Conservation (phyloP, 23 red algal genomes). For the Agarophyton chilense region DNA sequence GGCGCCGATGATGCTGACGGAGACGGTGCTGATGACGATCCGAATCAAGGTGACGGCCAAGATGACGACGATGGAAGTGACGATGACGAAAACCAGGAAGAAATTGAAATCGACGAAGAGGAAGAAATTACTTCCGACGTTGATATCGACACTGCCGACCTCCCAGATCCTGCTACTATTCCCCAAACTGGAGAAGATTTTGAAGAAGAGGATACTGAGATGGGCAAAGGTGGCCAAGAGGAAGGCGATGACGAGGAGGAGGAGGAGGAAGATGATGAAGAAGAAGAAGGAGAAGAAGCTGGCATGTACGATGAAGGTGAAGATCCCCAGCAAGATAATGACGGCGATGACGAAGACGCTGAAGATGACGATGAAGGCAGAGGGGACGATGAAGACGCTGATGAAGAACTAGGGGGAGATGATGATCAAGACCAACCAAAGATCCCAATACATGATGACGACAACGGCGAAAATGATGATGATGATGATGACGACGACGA, state of each 20-base stretch:
- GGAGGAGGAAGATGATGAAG: conserved; percentile 1
- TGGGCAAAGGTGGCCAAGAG: neutral
- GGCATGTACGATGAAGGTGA: conserved; percentile 22
- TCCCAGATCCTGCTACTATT: neutral
- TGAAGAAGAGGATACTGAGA: conserved; percentile 36
- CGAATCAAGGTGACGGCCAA: conserved; percentile 25
- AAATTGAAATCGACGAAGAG: conserved; percentile 62
- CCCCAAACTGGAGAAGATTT: neutral
- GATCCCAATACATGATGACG: conserved; percentile 6
- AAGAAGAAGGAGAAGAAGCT: conserved; percentile 16
- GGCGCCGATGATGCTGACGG: conserved; percentile 26
- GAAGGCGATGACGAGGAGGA: conserved; percentile 16
- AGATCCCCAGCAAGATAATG: conserved; percentile 23
- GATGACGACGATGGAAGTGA: conserved; percentile 30
- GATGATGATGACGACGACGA: conserved; percentile 57
- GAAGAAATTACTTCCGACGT: conserved; percentile 33
- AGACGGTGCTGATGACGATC: conserved; percentile 19
- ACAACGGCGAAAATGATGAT: too few species aligned
- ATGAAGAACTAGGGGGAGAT: conserved; percentile 22
- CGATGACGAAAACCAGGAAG: conserved; percentile 57
- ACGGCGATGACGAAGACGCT: conserved; percentile 33
- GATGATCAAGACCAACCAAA: neutral
- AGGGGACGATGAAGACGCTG: conserved; percentile 33
- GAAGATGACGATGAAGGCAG: conserved; percentile 17
- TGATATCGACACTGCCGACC: neutral